phyloP scores from a whole-genome alignment of 768 basidiomycete genomes.

The Candolleomyces efflorescens region DNA sequence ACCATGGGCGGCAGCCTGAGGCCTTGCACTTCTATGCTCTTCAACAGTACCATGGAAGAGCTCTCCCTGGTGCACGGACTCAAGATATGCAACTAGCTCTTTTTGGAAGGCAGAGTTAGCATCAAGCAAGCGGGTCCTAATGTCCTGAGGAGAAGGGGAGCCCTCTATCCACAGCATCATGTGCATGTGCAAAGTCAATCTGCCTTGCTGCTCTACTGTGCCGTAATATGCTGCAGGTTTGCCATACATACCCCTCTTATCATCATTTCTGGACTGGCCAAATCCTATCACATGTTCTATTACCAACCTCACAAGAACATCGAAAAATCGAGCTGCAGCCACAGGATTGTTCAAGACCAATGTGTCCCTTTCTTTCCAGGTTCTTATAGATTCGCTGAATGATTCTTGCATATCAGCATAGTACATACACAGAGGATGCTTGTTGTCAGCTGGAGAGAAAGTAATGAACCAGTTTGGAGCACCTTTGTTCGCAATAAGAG shows the following conservation, averaged over 20 bases:
- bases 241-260: constrained; percentile 24
- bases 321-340: constrained; percentile 27
- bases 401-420: constrained; percentile 21
- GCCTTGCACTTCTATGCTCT: constrained; percentile 5
- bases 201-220: constrained; percentile 36
- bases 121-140: constrained; percentile 20
- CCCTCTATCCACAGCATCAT: constrained; percentile 29
- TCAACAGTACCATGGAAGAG: constrained; percentile 20
- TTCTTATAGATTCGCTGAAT: constrained; percentile 15
- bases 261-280: too few relatives aligned
- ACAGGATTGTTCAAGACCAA: constrained; percentile 20
- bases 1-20: too few relatives aligned
- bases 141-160: constrained; percentile 23
- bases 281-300: constrained; percentile 25
- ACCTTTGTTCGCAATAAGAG: constrained; percentile 16
- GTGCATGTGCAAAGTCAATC: constrained; percentile 32
- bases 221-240: constrained; percentile 29
- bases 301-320: constrained; percentile 25
- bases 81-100: constrained; percentile 26
- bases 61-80: constrained; percentile 26
- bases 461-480: constrained; percentile 34
- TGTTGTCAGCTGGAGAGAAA: constrained; percentile 28
- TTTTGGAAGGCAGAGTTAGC: constrained; percentile 21
- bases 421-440: constrained; percentile 31
- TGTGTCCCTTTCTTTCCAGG: constrained; percentile 2